A percentile compares a stretch with the other conserved stretches of the same genome.
phyloP scores from a whole-genome alignment of 495 filamentous ascomycete species.

The Penicillium soppii region DNA sequence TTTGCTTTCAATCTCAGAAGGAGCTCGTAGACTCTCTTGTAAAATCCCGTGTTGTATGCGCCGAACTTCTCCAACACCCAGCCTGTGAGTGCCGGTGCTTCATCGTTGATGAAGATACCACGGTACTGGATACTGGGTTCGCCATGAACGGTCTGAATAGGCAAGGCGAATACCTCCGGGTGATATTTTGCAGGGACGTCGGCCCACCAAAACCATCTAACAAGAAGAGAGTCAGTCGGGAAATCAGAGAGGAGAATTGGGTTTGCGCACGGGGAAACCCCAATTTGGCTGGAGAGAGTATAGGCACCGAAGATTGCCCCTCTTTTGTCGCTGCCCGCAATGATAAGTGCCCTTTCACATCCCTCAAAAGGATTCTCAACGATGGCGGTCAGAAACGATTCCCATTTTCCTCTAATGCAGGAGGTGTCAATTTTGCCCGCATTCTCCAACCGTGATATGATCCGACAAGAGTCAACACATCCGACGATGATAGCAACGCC shows the following conservation, averaged over 20 bases:
- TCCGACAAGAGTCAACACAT: conserved; percentile 61
- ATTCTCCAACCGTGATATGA: conserved; percentile 57
- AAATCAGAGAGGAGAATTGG: not conserved
- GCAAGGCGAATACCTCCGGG: conserved; percentile 54
- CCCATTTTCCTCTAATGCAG: conserved; percentile 62
- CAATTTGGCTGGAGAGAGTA: conserved; percentile 72
- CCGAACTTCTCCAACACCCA: conserved; percentile 62
- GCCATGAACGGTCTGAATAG: conserved; percentile 54
- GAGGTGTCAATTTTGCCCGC: conserved; percentile 56
- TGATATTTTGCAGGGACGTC: conserved; percentile 59
- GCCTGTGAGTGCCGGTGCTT: conserved; percentile 68
- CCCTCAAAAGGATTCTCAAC: conserved; percentile 59
- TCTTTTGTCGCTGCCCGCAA: conserved; percentile 66
- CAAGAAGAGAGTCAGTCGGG: conserved; percentile 2
- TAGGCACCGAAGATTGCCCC: conserved; percentile 75
- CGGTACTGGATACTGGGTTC: conserved; percentile 70
- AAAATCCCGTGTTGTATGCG: conserved; percentile 63
- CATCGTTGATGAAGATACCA: conserved; percentile 79
- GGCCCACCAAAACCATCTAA: conserved; percentile 69
- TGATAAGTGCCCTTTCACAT: conserved; percentile 60
- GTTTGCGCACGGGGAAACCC: conserved; percentile 55
- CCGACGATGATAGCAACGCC: conserved; percentile 66
- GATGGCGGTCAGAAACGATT: conserved; percentile 61
- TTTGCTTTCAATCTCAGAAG: conserved; percentile 69
- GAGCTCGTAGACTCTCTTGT: conserved; percentile 69